Conservation (phyloP, 805 yeast genomes). For the Kuraishia floccosa region DNA sequence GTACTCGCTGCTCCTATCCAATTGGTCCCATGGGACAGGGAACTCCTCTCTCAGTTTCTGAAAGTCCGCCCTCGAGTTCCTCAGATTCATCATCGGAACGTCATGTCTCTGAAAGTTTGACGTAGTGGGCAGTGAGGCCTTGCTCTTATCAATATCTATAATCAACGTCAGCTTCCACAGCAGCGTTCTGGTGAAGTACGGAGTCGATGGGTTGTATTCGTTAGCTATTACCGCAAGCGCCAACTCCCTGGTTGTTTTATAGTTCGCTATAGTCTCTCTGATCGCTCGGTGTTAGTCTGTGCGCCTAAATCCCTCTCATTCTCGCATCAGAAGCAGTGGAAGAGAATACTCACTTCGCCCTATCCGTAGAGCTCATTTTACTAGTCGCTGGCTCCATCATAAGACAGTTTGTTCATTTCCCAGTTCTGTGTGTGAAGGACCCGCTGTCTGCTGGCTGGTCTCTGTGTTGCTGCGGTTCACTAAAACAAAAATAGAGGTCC, state of each 20-base stretch:
- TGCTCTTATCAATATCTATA: slow-evolving; percentile 4
- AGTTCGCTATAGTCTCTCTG: slow-evolving; percentile 4
- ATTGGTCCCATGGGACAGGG: slow-evolving; percentile 21
- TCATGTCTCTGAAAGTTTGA: slow-evolving; percentile 1
- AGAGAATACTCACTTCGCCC: too few species aligned
- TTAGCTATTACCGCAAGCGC: slow-evolving; percentile 1
- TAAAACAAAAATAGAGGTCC: too few species aligned
- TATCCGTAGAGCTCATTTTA: too few species aligned
- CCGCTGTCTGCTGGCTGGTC: too few species aligned
- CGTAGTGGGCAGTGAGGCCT: neutral
- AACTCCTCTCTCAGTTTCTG: slow-evolving; percentile 10
- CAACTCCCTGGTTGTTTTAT: slow-evolving; percentile 3
- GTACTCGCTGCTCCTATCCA: slow-evolving; percentile 12
- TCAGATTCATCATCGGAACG: slow-evolving; percentile 7
- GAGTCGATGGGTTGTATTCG: slow-evolving; percentile 6
- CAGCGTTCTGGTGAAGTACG: slow-evolving; percentile 11
- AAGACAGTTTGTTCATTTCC: too few species aligned
- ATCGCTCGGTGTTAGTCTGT: too few species aligned
- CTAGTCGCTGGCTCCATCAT: too few species aligned
- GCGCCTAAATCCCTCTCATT: too few species aligned
- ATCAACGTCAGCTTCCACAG: slow-evolving; percentile 12
- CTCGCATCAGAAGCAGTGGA: too few species aligned
- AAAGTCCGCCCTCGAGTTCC: slow-evolving; percentile 9
- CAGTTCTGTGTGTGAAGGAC: too few species aligned
- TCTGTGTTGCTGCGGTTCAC: too few species aligned